Percentiles rank a stretch among this genome's conserved stretches.
These are phyloP conservation scores for Funneliformis geosporum DNA, from an alignment of 192 early-diverging fungal species.

Conservation along the genomic window DNA sequence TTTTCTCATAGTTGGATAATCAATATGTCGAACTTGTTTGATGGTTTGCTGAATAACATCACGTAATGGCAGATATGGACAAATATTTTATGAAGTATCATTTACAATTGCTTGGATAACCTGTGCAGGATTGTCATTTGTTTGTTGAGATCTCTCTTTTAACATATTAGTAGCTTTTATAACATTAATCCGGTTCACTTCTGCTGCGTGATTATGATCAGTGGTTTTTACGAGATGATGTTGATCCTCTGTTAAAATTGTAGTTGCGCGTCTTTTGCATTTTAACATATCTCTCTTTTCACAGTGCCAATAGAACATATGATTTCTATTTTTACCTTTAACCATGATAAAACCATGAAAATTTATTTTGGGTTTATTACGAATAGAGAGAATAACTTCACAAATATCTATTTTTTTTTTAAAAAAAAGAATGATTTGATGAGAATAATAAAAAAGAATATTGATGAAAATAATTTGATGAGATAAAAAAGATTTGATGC, in stretches of 20 bases:
- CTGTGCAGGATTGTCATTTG: not conserved
- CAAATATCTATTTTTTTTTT: too few relatives aligned
- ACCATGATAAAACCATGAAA: too few relatives aligned
- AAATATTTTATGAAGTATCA: not conserved
- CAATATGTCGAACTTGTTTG: not conserved
- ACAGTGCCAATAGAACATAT: not conserved
- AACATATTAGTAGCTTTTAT: not conserved
- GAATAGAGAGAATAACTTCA: too few relatives aligned
- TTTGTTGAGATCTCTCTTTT: slow-evolving; percentile 2
- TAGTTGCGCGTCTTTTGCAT: not conserved
- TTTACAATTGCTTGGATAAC: not conserved
- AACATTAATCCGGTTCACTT: not conserved
- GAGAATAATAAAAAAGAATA: too few relatives aligned
- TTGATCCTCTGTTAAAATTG: not conserved
- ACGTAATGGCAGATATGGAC: not conserved
- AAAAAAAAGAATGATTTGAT: too few relatives aligned
- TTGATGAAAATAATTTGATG: too few relatives aligned
- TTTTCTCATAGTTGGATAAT: not conserved
- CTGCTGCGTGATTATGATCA: slow-evolving; percentile 3
- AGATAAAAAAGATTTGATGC: too few relatives aligned
- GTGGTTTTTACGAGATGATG: not conserved
- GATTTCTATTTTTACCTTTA: not conserved
- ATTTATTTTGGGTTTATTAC: too few relatives aligned
- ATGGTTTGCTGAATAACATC: not conserved
- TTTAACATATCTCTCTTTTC: not conserved